phyloP scores from a whole-genome alignment of 768 basidiomycete species.

The Amyloporia xantha region DNA sequence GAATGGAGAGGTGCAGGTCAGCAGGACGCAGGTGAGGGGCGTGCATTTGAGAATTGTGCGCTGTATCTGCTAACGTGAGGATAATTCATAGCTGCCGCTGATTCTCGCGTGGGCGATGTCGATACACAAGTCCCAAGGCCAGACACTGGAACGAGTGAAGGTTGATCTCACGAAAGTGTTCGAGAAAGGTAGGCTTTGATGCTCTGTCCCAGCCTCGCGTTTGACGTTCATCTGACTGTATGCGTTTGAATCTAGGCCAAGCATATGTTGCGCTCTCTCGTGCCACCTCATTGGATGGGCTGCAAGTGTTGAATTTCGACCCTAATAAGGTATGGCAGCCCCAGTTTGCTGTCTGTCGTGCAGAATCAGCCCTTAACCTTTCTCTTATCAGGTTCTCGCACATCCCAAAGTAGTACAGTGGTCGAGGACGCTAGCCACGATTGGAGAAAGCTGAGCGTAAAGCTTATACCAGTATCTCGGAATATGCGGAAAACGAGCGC shows the following conservation, averaged over 20 bases:
- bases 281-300: constrained; percentile 76
- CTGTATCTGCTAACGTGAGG: too few species aligned
- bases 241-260: constrained; percentile 69
- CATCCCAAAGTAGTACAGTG: constrained; percentile 69
- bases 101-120: constrained; percentile 97
- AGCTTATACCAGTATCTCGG: too few species aligned
- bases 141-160: constrained; percentile 90
- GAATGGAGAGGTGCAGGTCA: constrained; percentile 78
- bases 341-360: too few species aligned
- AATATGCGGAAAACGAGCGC: too few species aligned
- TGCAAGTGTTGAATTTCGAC: constrained; percentile 81
- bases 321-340: constrained; percentile 57
- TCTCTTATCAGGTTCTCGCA: constrained; percentile 56
- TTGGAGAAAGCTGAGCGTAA: too few species aligned
- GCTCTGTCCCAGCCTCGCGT: too few species aligned
- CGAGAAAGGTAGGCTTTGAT: constrained; percentile 62
- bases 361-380: too few species aligned
- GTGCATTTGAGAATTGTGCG: too few species aligned
- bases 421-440: constrained; percentile 62
- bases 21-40: constrained; percentile 71
- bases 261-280: constrained; percentile 90
- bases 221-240: too few species aligned
- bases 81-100: constrained; percentile 58
- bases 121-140: constrained; percentile 97
- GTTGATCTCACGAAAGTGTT: constrained; percentile 92